Percentiles rank a stretch among this genome's conserved stretches.
These are phyloP conservation scores for Colletotrichum agaves DNA, from an alignment of 2,329 filamentous ascomycete genomes.

Conservation along the genomic window DNA sequence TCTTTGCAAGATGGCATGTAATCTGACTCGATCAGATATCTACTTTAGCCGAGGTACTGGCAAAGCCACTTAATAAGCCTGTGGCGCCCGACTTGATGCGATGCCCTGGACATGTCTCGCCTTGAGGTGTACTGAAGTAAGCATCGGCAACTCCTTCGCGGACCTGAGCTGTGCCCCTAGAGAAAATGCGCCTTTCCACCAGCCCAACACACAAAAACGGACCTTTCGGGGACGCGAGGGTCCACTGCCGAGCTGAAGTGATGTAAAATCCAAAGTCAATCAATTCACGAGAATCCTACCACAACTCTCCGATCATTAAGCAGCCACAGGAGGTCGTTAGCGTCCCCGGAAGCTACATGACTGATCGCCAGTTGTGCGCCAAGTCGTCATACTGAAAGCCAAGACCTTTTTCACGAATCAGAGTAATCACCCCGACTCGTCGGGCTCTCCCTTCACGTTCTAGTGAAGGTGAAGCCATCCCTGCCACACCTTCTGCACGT, in stretches of 20 bases:
- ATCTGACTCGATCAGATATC: background rate
- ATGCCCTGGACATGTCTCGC: no score
- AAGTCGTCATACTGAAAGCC: background rate
- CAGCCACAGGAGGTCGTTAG: background rate
- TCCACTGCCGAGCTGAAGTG: background rate
- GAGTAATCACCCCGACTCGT: no score
- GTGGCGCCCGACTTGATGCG: no score
- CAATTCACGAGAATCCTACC: background rate
- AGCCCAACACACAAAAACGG: background rate
- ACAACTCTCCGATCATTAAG: background rate
- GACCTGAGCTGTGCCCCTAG: background rate
- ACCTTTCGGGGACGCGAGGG: background rate
- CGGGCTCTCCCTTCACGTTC: background rate
- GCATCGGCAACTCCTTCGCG: background rate
- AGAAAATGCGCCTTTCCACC: background rate
- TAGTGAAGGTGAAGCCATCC: conserved; percentile 7
- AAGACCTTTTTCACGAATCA: background rate
- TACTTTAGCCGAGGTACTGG: background rate
- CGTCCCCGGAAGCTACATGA: background rate
- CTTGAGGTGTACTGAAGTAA: no score
- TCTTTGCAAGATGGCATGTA: background rate
- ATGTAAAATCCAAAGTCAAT: conserved; percentile 8
- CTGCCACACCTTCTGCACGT: background rate
- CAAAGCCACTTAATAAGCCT: no score
- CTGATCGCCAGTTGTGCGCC: background rate